Percentiles rank a stretch among this genome's conserved stretches.
phyloP scores from a whole-genome alignment of 768 basidiomycete species.

The Amanita subjunquillea region DNA sequence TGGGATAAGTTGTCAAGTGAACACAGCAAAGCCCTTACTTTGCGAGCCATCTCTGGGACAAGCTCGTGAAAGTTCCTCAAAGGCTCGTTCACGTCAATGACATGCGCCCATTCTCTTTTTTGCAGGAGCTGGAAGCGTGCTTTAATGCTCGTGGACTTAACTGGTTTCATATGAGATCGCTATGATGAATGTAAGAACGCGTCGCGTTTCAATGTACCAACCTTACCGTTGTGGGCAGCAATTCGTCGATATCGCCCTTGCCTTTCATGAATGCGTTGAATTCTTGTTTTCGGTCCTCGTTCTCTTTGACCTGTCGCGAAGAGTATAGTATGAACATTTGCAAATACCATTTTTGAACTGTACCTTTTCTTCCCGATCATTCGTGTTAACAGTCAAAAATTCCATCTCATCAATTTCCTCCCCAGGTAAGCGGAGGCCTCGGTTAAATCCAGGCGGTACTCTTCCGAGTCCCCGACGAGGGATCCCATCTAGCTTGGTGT shows the following conservation, averaged over 20 bases:
- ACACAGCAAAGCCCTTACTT: slow-evolving; percentile 34
- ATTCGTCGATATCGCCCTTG: slow-evolving; percentile 59
- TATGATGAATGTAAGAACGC: slow-evolving; percentile 15
- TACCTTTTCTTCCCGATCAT: slow-evolving; percentile 11
- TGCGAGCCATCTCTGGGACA: slow-evolving; percentile 93
- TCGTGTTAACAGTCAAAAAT: slow-evolving; percentile 22
- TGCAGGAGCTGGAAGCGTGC: slow-evolving; percentile 37
- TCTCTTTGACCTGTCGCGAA: slow-evolving; percentile 5
- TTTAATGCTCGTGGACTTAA: slow-evolving; percentile 29
- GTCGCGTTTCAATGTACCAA: neutral
- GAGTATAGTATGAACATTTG: neutral
- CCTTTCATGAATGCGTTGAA: neutral
- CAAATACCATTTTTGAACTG: neutral
- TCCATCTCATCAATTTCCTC: slow-evolving; percentile 41
- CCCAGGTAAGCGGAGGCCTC: slow-evolving; percentile 66
- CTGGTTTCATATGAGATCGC: slow-evolving; percentile 51
- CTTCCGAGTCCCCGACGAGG: slow-evolving; percentile 45
- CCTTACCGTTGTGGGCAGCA: slow-evolving; percentile 55
- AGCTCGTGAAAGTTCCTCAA: slow-evolving; percentile 84
- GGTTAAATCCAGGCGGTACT: slow-evolving; percentile 72
- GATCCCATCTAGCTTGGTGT: slow-evolving; percentile 18
- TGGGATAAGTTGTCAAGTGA: neutral
- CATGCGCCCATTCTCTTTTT: slow-evolving; percentile 97
- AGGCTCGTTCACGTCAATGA: slow-evolving; percentile 86
- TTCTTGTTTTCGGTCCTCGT: slow-evolving; percentile 9